phyloP scores from a whole-genome alignment of 2,329 filamentous ascomycete species.

The Nannizziopsis arthrosporioides region DNA sequence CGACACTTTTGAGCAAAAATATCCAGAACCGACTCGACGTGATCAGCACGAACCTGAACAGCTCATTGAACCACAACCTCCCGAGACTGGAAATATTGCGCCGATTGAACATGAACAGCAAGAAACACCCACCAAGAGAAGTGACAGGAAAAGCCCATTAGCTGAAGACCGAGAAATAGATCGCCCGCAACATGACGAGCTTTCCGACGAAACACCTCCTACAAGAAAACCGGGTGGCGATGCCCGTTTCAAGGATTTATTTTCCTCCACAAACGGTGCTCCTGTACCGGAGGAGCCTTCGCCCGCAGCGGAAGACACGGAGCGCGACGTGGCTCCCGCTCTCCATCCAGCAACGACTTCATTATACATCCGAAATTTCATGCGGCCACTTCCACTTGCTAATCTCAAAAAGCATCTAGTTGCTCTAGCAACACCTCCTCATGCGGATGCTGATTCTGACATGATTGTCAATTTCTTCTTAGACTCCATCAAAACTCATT shows the following conservation, averaged over 20 bases:
- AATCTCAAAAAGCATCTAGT: constrained; percentile 58
- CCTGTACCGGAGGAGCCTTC: constrained; percentile 20
- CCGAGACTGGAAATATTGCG: constrained; percentile 1
- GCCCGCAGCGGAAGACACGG: constrained; percentile 28
- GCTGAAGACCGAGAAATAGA: constrained; percentile 3
- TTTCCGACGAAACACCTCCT: constrained; percentile 18
- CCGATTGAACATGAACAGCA: background rate
- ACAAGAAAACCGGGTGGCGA: constrained; percentile 28
- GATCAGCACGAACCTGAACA: constrained; percentile 4
- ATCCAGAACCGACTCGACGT: too few species aligned
- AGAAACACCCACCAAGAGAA: background rate
- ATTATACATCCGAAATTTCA: constrained; percentile 81
- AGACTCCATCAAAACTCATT: constrained; percentile 77
- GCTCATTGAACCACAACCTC: background rate
- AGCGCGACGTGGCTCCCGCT: constrained; percentile 41
- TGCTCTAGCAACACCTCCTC: constrained; percentile 52
- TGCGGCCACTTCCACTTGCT: constrained; percentile 65
- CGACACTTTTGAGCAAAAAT: too few species aligned
- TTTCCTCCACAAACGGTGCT: constrained; percentile 24
- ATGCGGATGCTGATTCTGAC: constrained; percentile 40
- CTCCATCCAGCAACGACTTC: constrained; percentile 62
- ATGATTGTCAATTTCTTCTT: constrained; percentile 61
- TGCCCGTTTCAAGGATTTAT: constrained; percentile 41
- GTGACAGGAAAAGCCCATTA: constrained; percentile 6
- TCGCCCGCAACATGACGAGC: constrained; percentile 16